Conservation (phyloP, 768 basidiomycete species). For the Podaxis sp. region DNA sequence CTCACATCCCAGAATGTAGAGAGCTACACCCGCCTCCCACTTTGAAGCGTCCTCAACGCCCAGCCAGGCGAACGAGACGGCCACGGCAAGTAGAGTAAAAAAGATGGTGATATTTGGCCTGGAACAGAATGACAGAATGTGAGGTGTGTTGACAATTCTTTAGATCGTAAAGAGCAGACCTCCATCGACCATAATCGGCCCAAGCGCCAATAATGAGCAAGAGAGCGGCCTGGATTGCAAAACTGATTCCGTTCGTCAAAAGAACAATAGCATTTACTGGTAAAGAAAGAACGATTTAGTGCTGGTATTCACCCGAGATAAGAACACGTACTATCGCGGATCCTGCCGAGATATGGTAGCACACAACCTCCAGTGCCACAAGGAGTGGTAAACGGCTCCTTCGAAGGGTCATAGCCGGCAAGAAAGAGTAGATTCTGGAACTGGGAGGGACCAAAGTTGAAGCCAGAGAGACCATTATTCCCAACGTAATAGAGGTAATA, state of each 20-base stretch:
- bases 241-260: slow-evolving; percentile 75
- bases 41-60: slow-evolving; percentile 61
- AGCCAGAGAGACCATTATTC: slow-evolving; percentile 64
- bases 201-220: slow-evolving; percentile 68
- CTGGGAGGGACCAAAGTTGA: slow-evolving; percentile 72
- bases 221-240: slow-evolving; percentile 68
- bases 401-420: slow-evolving; percentile 67
- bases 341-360: slow-evolving; percentile 56
- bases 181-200: slow-evolving; percentile 82
- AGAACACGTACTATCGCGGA: slow-evolving; percentile 51
- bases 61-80: slow-evolving; percentile 74
- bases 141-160: not conserved
- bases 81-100: slow-evolving; percentile 63
- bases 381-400: slow-evolving; percentile 46
- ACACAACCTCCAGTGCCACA: slow-evolving; percentile 57
- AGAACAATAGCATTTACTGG: slow-evolving; percentile 75
- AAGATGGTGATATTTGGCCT: slow-evolving; percentile 77
- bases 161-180: slow-evolving; percentile 28
- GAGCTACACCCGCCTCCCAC: slow-evolving; percentile 57
- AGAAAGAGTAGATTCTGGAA: slow-evolving; percentile 71
- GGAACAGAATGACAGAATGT: slow-evolving; percentile 12
- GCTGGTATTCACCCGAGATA: not conserved
- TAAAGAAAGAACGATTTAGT: not conserved
- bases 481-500: slow-evolving; percentile 63
- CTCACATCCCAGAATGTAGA: slow-evolving; percentile 65